These are phyloP conservation scores for Jackrogersella minutella DNA, from an alignment of 495 filamentous ascomycete species.

Conservation along the genomic window DNA sequence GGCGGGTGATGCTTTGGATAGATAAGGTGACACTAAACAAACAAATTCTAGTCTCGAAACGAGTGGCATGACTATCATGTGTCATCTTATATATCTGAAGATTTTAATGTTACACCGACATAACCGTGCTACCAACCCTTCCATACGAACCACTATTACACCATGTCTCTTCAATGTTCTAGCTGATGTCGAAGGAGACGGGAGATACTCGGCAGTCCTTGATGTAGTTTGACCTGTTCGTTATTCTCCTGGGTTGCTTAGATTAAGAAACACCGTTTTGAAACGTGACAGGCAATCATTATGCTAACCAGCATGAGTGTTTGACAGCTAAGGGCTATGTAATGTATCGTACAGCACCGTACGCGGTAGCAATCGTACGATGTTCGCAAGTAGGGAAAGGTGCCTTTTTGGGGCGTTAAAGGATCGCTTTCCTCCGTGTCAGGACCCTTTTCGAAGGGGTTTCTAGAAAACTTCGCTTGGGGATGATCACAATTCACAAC, in stretches of 20 bases:
- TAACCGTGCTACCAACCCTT: constrained; percentile 7
- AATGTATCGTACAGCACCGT: neutral
- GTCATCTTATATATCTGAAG: constrained; percentile 1
- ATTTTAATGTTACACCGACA: constrained; percentile 10
- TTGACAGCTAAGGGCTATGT: neutral
- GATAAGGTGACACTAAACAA: neutral
- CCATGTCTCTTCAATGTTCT: neutral
- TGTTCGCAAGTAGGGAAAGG: neutral
- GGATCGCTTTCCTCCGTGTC: neutral
- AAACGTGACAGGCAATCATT: constrained; percentile 3
- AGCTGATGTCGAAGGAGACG: no score
- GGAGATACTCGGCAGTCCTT: neutral
- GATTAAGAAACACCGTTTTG: neutral
- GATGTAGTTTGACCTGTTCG: neutral
- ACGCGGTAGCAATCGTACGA: constrained; percentile 6
- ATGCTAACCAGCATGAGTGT: neutral
- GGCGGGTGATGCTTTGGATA: neutral
- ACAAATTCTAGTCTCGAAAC: neutral
- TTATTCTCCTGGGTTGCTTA: neutral
- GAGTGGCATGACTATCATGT: neutral
- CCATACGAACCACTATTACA: neutral
- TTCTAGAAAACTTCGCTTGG: constrained; percentile 26
- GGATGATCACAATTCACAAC: constrained; percentile 24
- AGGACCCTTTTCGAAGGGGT: neutral
- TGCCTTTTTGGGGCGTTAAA: neutral